Base-by-base conservation (phyloP, 179 eudicot genomes). In the Sideroxylon spinosum region DNA sequence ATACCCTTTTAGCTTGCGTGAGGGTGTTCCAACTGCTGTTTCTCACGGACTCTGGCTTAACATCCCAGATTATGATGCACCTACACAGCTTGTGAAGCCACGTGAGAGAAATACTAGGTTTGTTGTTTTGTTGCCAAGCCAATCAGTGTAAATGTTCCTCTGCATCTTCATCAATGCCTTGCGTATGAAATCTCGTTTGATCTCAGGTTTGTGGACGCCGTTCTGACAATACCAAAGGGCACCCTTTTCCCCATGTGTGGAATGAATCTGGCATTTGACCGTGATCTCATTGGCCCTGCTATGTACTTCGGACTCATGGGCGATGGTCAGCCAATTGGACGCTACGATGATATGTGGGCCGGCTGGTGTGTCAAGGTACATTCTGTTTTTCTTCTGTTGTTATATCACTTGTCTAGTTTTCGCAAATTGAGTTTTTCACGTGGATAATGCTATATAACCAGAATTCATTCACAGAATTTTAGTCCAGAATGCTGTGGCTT, bases 291-390 rank as follows among this genome's bases (percentile, higher is more conserved):
- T 22, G 84, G 84, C 28, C 78, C 84, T 7, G 84, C 84, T 3
- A 82, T 82, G 84, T 82, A 82, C 72, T 82, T 82, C 23, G 83
- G 83, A n/a, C 83, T 81, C 63, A 76, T 76, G 83, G 80, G 83
- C 48, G 83, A 80, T 70, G 83, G 83, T 14, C 83, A 80, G 71
- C 83, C 83, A 11, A 80, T 80, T 70, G 83, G 83, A 0, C 79
- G 84, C 46, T 81, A 81, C 9, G 84, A 81, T 13, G 84, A 81
- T 28, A 81, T 81, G 84, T 81, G 77, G 81, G 81, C 81, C 65
- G 81, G 81, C 71, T 79, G 81, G 81, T 79, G 81, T 56, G 48
- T 9, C 72, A 79, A 79, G 81, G 81, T 79, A 48, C 63, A 28
- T 55, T 25, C 14, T 23, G 3, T 25, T 16, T 22, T 49, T 71